Evolutionary conservation across 441 rosid genomes (phyloP).

Genomic region (Pelargonium citronellum): DNA sequence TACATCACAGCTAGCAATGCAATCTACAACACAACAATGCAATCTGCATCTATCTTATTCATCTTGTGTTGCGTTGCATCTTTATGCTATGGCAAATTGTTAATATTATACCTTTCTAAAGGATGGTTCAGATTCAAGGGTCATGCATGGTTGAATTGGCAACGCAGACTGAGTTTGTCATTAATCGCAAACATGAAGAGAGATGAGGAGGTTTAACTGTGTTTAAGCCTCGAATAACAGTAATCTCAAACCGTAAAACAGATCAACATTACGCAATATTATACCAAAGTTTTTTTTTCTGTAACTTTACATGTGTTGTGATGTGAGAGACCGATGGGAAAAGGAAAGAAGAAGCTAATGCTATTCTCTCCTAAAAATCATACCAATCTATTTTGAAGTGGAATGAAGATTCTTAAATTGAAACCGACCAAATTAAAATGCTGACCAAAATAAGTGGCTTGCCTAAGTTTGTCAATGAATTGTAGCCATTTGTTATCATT

Average conservation of each 20-base stretch:
- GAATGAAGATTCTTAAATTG: neutral
- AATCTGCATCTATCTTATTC: neutral
- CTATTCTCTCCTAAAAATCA: neutral
- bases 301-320: too few species aligned
- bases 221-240: too few species aligned
- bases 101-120: too few species aligned
- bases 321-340: too few species aligned
- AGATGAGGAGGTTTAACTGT: too few species aligned
- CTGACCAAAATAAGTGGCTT: conserved; percentile 22
- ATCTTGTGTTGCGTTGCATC: neutral
- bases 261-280: too few species aligned
- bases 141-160: too few species aligned
- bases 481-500: conserved; percentile 28
- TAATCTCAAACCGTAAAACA: too few species aligned
- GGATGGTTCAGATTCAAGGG: too few species aligned
- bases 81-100: conserved; percentile 7
- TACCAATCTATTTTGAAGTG: neutral
- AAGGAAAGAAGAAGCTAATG: neutral
- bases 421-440: conserved; percentile 15
- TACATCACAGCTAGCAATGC: conserved; percentile 16
- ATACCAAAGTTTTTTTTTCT: too few species aligned
- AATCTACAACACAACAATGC: neutral
- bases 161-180: too few species aligned
- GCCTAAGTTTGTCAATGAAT: conserved; percentile 17
- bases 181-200: too few species aligned